Percentiles rank a stretch among this genome's conserved stretches.
phyloP scores from a whole-genome alignment of 1,284 basidiomycete genomes.

The Nidula niveotomentosa region DNA sequence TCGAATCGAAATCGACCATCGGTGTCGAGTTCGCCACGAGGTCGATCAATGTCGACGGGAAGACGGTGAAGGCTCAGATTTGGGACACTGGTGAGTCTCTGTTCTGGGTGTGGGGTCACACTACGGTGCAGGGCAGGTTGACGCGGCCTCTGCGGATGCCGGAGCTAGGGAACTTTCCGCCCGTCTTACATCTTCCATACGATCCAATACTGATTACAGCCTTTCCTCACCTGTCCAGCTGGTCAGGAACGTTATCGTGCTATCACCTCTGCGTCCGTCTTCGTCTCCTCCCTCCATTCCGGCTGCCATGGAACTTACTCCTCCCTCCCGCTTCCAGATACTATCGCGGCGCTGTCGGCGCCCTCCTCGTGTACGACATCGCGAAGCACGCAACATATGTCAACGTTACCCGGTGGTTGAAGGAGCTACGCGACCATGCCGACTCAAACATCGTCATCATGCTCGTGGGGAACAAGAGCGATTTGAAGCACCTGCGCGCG shows the following conservation, averaged over 20 bases:
- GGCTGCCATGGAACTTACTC: background rate
- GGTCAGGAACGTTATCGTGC: slow-evolving; percentile 99
- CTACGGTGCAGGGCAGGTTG: too few species aligned
- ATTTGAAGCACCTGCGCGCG: slow-evolving; percentile 96
- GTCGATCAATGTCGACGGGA: slow-evolving; percentile 92
- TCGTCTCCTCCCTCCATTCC: background rate
- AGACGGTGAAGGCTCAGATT: slow-evolving; percentile 99
- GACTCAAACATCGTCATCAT: slow-evolving; percentile 95
- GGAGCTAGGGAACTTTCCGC: too few species aligned
- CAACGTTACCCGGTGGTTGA: slow-evolving; percentile 97
- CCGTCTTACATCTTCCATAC: too few species aligned
- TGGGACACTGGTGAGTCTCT: slow-evolving; percentile 89
- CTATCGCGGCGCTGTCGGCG: slow-evolving; percentile 97
- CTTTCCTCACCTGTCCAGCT: slow-evolving; percentile 45
- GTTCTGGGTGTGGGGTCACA: background rate
- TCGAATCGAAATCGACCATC: slow-evolving; percentile 98
- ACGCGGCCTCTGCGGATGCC: too few species aligned
- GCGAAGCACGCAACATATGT: slow-evolving; percentile 95
- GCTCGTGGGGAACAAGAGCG: slow-evolving; percentile 96
- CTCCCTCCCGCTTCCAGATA: slow-evolving; percentile 54
- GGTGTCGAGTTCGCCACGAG: slow-evolving; percentile 99
- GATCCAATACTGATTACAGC: slow-evolving; percentile 6
- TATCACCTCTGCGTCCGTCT: slow-evolving; percentile 91
- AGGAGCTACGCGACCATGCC: slow-evolving; percentile 94
- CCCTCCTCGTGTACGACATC: slow-evolving; percentile 91